phyloP scores from a whole-genome alignment of 2,329 filamentous ascomycete species.

The Colletotrichum acutatum region DNA sequence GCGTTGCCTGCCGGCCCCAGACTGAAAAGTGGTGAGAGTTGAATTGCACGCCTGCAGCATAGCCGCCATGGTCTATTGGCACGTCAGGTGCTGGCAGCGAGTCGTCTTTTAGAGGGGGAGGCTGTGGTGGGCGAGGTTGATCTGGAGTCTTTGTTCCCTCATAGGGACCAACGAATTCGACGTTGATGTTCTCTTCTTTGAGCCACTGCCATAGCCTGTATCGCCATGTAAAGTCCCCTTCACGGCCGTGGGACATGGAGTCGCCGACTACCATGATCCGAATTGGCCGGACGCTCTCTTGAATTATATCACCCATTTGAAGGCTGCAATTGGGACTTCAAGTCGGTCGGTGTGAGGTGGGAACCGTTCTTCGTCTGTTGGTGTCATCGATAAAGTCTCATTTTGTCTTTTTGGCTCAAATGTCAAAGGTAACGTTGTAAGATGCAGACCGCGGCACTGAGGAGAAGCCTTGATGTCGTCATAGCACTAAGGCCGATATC shows the following conservation, averaged over 20 bases:
- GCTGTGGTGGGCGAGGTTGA: conserved; percentile 18
- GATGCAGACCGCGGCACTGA: background rate
- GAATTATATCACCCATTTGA: background rate
- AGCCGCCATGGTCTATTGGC: conserved; percentile 41
- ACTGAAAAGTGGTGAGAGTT: conserved; percentile 46
- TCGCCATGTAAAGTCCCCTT: conserved; percentile 55
- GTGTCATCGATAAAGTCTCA: background rate
- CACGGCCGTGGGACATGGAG: conserved; percentile 50
- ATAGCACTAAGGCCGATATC: background rate
- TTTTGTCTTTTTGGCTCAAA: background rate
- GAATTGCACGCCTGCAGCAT: conserved; percentile 44
- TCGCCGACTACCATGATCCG: conserved; percentile 50
- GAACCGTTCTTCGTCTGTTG: background rate
- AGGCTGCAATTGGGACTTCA: background rate
- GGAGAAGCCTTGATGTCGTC: background rate
- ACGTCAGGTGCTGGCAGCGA: background rate
- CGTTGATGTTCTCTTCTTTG: conserved; percentile 36
- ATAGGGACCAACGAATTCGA: conserved; percentile 50
- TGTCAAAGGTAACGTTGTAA: background rate
- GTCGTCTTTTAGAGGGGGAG: conserved; percentile 24
- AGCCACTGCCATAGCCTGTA: conserved; percentile 55
- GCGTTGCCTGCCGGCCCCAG: conserved; percentile 47
- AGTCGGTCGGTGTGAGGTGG: background rate
- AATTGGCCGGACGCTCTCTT: background rate
- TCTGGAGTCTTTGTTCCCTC: conserved; percentile 43